A percentile compares a stretch with the other conserved stretches of the same genome.
phyloP scores from a whole-genome alignment of 1,284 basidiomycete species.

The Bothia castanella region DNA sequence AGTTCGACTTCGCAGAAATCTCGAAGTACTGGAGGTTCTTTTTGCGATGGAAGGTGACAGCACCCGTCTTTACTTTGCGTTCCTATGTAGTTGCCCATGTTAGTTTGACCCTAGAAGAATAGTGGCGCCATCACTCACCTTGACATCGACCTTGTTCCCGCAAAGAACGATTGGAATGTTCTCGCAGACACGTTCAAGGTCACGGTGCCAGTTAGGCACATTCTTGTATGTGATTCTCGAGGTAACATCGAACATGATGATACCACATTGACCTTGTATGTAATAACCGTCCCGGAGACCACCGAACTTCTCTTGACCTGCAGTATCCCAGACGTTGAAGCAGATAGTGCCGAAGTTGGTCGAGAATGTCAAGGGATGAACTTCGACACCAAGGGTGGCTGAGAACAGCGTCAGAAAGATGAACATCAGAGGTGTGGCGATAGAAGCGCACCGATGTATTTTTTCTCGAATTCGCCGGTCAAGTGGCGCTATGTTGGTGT shows the following conservation, averaged over 20 bases:
- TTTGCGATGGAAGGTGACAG: conserved; percentile 99
- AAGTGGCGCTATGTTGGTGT: conserved; percentile 77
- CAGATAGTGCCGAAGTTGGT: conserved; percentile 99
- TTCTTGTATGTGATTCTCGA: conserved; percentile 99
- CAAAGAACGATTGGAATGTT: conserved; percentile 99
- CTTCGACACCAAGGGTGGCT: conserved; percentile 99
- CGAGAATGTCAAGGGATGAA: conserved; percentile 93
- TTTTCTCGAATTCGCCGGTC: conserved; percentile 99
- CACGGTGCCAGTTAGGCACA: conserved; percentile 99
- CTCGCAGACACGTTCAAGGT: conserved; percentile 99
- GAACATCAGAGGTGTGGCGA: conserved; percentile 8
- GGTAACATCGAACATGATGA: conserved; percentile 99
- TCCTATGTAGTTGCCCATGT: conserved; percentile 55
- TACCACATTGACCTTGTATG: conserved; percentile 99
- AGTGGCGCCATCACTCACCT: conserved; percentile 55
- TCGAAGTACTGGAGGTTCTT: conserved; percentile 99
- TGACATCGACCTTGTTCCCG: conserved; percentile 99
- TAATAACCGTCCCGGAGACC: conserved; percentile 98
- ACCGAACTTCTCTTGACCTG: conserved; percentile 99
- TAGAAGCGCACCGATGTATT: conserved; percentile 85
- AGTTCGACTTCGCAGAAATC: conserved; percentile 99
- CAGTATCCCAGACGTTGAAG: conserved; percentile 99
- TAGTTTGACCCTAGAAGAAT: conserved; percentile 1
- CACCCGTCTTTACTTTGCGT: conserved; percentile 98
- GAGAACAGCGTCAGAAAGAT: conserved; percentile 19